Conservation (phyloP, 805 yeast species). For the Komagataella populi region DNA sequence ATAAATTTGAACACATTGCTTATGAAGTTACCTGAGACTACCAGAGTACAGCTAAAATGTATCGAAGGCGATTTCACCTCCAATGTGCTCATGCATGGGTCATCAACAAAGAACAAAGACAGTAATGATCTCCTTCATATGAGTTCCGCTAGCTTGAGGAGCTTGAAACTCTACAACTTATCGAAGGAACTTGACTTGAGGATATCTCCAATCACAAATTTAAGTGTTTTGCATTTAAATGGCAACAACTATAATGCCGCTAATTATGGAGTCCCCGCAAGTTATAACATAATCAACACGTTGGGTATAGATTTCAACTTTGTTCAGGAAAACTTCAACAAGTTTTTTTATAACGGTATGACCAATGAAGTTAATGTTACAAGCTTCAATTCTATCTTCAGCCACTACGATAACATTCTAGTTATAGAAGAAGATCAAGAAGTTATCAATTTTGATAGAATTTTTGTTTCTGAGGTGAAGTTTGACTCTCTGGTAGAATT, state of each 20-base stretch:
- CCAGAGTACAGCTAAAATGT: constrained; percentile 1
- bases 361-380: constrained; percentile 4
- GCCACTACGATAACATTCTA: constrained; percentile 1
- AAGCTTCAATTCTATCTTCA: constrained; percentile 5
- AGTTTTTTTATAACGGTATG: constrained; percentile 8
- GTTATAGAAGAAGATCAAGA: constrained; percentile 1
- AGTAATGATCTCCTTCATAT: neutral
- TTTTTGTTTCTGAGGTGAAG: neutral
- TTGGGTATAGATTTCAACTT: constrained; percentile 8
- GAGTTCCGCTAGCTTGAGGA: neutral
- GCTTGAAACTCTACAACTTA: neutral
- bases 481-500: neutral
- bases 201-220: constrained; percentile 2
- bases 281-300: constrained; percentile 5
- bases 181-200: constrained; percentile 3
- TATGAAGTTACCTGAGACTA: constrained; percentile 1
- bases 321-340: constrained; percentile 8
- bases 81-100: neutral
- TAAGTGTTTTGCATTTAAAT: neutral
- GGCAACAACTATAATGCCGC: neutral
- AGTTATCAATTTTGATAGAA: neutral
- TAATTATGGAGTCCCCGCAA: constrained; percentile 5
- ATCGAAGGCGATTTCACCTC: constrained; percentile 7
- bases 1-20: constrained; percentile 7
- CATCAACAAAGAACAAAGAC: constrained; percentile 1